Evolutionary conservation across 345 rosid genomes (phyloP).

Genomic region (Arabidopsis suecica): DNA sequence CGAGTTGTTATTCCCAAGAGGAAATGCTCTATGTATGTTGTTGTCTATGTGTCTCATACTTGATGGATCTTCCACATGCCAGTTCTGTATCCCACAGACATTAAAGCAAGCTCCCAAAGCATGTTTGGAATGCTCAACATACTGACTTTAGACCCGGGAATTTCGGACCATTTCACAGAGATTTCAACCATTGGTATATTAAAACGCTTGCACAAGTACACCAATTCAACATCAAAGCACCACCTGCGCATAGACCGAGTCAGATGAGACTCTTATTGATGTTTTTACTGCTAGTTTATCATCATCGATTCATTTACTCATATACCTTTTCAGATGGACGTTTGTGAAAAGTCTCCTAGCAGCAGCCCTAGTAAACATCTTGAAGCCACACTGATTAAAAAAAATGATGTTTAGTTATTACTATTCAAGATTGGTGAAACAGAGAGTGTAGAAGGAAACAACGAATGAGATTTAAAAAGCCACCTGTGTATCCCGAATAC

Average conservation of each 20-base stretch:
- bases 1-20: not conserved
- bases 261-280: constrained; percentile 5
- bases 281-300: not conserved
- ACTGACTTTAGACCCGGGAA: constrained; percentile 96
- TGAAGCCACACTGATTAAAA: constrained; percentile 86
- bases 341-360: constrained; percentile 91
- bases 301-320: not conserved
- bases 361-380: constrained; percentile 99
- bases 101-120: constrained; percentile 96
- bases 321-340: constrained; percentile 87
- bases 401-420: not conserved
- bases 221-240: constrained; percentile 98
- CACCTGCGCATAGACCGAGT: constrained; percentile 59
- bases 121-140: constrained; percentile 88
- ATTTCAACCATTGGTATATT: constrained; percentile 76
- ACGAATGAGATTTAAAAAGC: not conserved
- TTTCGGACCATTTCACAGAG: constrained; percentile 94
- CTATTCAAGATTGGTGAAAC: not conserved
- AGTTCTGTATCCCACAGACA: constrained; percentile 88
- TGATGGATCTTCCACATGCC: constrained; percentile 70
- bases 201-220: constrained; percentile 85
- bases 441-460: constrained; percentile 19
- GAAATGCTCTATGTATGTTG: constrained; percentile 11
- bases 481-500: constrained; percentile 99
- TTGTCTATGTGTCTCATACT: constrained; percentile 36